Evolutionary conservation across 345 rosid species (phyloP), one percentile per base, ranked within the genome.

Genomic region (Leavenworthia alabamica): DNA sequence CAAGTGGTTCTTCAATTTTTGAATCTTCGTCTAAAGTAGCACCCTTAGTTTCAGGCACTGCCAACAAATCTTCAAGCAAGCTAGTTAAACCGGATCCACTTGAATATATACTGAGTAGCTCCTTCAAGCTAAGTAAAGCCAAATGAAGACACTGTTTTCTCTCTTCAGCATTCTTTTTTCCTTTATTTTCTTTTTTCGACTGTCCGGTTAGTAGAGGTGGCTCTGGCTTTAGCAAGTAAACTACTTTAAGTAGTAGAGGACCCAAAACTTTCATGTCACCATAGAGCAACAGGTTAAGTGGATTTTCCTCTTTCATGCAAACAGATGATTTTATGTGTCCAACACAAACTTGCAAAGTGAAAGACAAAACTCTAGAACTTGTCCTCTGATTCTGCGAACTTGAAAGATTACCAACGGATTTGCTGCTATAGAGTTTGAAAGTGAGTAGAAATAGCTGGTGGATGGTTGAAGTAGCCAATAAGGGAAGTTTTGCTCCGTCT

Each of bases 401-500:
- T 32, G 84, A 43, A 45, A 23, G 45, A 32, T 43, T 39, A 50
- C 52, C 68, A 22, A 61, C 70, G 60, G 62, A 26, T 61, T 71
- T 83, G 57, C 39, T 37, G 60, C 36, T 62, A 62, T 43, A 57
- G 12, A 66, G 74, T 50, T 76, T 67, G 58, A 83, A 58, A 0
- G 58, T 62, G 55, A 60, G 64, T 57, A 73, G 77, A 73, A 84
- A 66, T 32, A 86, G 56, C 77, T 83, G 86, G 68, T 68, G 72
- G 57, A 89, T 77, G 67, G 82, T 86, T 73, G 95, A 83, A 70
- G 89, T 83, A 62, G 89, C 58, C 78, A 89, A 73, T 73, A 81
- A 85, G 32, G 82, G 71, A 45, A 71, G 67, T 53, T 35, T 71
- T 39, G 79, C 84, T 56, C 27, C 73, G 50, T 81, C 84, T 51